Evolutionary conservation across 78 protist species (phyloP).

Genomic region (Acrasis kona): DNA sequence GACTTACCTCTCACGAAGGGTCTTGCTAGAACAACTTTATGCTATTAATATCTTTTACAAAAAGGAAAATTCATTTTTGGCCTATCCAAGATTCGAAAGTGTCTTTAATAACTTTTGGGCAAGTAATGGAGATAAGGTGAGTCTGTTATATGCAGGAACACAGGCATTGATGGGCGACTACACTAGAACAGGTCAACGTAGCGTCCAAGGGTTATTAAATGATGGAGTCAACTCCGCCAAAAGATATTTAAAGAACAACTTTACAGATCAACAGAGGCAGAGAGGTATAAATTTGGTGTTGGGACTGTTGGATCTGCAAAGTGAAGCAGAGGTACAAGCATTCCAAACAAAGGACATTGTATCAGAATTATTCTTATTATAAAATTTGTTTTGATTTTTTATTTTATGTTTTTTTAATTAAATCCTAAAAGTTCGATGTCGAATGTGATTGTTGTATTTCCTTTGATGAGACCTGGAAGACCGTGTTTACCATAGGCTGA

Average conservation of each 20-base stretch:
- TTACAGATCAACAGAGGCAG: neutral
- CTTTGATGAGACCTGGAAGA: constrained; percentile 38
- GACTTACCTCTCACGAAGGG: neutral
- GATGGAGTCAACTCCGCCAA: neutral
- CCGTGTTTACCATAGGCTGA: constrained; percentile 53
- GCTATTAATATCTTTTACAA: too few relatives aligned
- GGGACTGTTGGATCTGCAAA: too few relatives aligned
- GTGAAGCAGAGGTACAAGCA: too few relatives aligned
- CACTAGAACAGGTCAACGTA: neutral
- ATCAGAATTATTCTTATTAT: too few relatives aligned
- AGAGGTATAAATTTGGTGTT: neutral
- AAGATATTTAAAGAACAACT: neutral
- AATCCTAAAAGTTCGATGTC: constrained; percentile 51
- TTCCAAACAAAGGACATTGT: too few relatives aligned
- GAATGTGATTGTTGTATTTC: constrained; percentile 43
- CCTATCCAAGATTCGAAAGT: too few relatives aligned
- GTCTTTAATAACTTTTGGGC: too few relatives aligned
- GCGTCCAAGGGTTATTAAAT: neutral
- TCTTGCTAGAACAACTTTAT: neutral
- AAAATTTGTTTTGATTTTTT: too few relatives aligned
- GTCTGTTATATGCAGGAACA: neutral
- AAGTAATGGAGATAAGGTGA: neutral
- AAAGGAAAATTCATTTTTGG: too few relatives aligned
- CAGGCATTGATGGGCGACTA: neutral
- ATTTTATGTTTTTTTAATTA: neutral